These are phyloP conservation scores for Candida insectorum DNA, from an alignment of 805 yeast species.

Conservation along the genomic window DNA sequence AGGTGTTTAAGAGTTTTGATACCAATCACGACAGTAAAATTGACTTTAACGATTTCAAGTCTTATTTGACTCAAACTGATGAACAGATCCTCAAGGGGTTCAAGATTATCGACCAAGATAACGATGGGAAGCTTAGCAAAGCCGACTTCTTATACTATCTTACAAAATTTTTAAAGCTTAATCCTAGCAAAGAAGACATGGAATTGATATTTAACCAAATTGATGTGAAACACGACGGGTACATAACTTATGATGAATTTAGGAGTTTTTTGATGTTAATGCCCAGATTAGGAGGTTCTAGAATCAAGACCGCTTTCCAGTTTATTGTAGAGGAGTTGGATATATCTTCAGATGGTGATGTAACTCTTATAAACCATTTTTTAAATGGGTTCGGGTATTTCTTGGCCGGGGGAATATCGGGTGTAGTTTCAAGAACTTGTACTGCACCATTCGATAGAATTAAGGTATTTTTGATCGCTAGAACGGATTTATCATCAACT, in stretches of 20 bases:
- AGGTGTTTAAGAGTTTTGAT: conserved; percentile 59
- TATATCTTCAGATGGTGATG: conserved; percentile 88
- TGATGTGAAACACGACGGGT: conserved; percentile 58
- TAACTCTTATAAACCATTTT: conserved; percentile 74
- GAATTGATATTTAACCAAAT: conserved; percentile 53
- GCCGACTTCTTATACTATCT: conserved; percentile 69
- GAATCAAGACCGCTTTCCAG: conserved; percentile 76
- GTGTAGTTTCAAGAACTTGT: conserved; percentile 92
- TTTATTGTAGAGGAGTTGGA: conserved; percentile 79
- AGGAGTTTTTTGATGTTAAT: conserved; percentile 76
- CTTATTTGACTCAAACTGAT: conserved; percentile 66
- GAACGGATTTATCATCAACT: conserved; percentile 76
- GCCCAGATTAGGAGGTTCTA: conserved; percentile 75
- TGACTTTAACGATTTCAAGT: conserved; percentile 64
- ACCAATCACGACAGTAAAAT: conserved; percentile 52
- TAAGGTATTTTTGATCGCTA: conserved; percentile 89
- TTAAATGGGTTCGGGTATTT: conserved; percentile 86
- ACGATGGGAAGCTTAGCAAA: conserved; percentile 67
- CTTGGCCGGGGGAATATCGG: conserved; percentile 92
- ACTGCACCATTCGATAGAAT: conserved; percentile 97
- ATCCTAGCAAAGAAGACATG: conserved; percentile 50
- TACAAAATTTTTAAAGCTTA: conserved; percentile 46
- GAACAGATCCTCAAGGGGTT: conserved; percentile 69
- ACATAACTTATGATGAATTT: conserved; percentile 81
- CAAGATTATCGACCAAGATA: conserved; percentile 60